Evolutionary conservation across 768 basidiomycete genomes (phyloP), one percentile per base, ranked within the genome.

Genomic region (Lactifluus piperatus): DNA sequence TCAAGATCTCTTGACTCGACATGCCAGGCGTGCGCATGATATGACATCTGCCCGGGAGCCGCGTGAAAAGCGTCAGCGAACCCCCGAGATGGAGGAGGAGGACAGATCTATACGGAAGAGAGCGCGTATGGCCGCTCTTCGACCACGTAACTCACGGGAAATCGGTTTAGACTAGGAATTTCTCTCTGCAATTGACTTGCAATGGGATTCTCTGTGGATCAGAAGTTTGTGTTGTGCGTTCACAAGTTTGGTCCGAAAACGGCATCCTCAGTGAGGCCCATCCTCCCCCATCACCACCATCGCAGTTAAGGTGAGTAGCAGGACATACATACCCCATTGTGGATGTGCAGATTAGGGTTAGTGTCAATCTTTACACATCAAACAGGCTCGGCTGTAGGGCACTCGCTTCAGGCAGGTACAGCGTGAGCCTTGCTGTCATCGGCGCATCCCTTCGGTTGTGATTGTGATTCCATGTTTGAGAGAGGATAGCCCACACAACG

Each of bases 1-100:
- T 44, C 83, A 83, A 66, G 86, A 88, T 66, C 76, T 88, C 32
- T 73, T 87, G 55, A 83, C 77, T 66, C 76, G 86, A 62, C 86
- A 88, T 67, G 71, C 81, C 71, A 80, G 78, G 64, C 76, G 81
- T 56, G 76, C 77, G 6, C 86, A 88, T 64, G 73, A 73, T 5
- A 37, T 73, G 13, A n/a, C 41, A 10, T 7, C 32, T 34, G 27
- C 50, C 44, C 47, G 6, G 29, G 47, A 37, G 71, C 70, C 63
- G 71, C 69, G 47, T 69, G 70, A 48, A 72, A 75, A 20, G 66
- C 73, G 56, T 69, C 68, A 45, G 58, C 62, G 34, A 41, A 50
- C 47, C 63, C 62, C 32, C 65, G 66, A 60, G 20, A 20, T 50
- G 66, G 51, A 24, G n/a, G 30, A 44, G 18, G 14, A 43, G 22